Percentiles rank a stretch among this genome's conserved stretches.
Conservation (phyloP, 495 filamentous ascomycete genomes). For the Penicillium macrosclerotiorum region DNA sequence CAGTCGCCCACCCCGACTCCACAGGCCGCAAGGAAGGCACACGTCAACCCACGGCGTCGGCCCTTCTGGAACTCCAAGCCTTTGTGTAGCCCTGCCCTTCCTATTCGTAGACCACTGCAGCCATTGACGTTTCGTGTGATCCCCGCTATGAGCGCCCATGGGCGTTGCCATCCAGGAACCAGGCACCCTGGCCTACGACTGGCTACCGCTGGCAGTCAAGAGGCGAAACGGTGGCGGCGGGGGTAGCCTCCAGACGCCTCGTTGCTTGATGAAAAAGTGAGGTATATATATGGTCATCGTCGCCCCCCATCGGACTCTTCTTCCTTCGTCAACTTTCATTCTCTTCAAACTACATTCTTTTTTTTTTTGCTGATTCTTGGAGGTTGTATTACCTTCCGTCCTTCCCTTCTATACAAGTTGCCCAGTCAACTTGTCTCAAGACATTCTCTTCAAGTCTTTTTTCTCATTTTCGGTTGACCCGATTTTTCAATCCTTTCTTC, state of each 20-base stretch:
- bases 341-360: slow-evolving; percentile 22
- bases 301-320: not conserved
- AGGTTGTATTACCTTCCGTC: slow-evolving; percentile 22
- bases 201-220: not conserved
- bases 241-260: slow-evolving; percentile 5
- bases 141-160: slow-evolving; percentile 8
- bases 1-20: not conserved
- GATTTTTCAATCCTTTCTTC: not conserved
- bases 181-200: slow-evolving; percentile 17
- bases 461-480: slow-evolving; percentile 4
- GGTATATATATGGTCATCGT: slow-evolving; percentile 19
- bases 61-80: slow-evolving; percentile 14
- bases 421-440: slow-evolving; percentile 1
- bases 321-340: slow-evolving; percentile 8
- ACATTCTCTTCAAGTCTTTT: not conserved
- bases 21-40: slow-evolving; percentile 7
- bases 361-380: slow-evolving; percentile 7
- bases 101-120: not conserved
- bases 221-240: slow-evolving; percentile 17
- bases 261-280: not conserved
- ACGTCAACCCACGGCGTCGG: slow-evolving; percentile 19
- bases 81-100: slow-evolving; percentile 3
- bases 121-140: slow-evolving; percentile 11
- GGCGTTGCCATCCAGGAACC: slow-evolving; percentile 17
- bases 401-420: slow-evolving; percentile 16